These are phyloP conservation scores for Pyrenophora teres DNA, from an alignment of 2,329 filamentous ascomycete species.

Conservation along the genomic window DNA sequence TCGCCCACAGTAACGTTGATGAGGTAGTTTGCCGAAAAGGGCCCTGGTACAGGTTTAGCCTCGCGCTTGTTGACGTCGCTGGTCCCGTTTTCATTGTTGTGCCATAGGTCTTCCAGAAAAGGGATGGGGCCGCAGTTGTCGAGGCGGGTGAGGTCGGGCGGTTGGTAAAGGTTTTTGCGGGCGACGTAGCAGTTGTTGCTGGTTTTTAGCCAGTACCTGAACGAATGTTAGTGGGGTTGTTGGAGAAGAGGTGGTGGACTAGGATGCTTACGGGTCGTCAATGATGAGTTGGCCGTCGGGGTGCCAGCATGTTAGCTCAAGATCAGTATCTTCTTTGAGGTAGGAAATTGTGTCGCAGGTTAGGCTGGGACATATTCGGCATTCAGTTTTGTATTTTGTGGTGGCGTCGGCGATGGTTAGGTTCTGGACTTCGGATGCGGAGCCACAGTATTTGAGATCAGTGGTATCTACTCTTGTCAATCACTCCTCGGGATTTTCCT, in stretches of 20 bases:
- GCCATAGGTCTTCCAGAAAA: slow-evolving; percentile 25
- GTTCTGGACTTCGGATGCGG: slow-evolving; percentile 28
- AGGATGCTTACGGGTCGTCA: slow-evolving; percentile 31
- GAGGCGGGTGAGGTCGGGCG: slow-evolving; percentile 31
- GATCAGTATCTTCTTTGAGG: slow-evolving; percentile 31
- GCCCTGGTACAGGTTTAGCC: not conserved
- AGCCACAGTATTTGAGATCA: slow-evolving; percentile 35
- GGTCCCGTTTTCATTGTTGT: slow-evolving; percentile 32
- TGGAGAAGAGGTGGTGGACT: not conserved
- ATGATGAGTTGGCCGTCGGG: slow-evolving; percentile 31
- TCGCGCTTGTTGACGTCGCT: slow-evolving; percentile 24
- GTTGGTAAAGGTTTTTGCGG: slow-evolving; percentile 29
- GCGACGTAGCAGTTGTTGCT: slow-evolving; percentile 42
- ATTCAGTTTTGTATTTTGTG: slow-evolving; percentile 36
- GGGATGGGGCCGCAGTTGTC: slow-evolving; percentile 39
- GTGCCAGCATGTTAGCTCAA: slow-evolving; percentile 39
- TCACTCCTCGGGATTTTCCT: no score
- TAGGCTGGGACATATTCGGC: slow-evolving; percentile 29
- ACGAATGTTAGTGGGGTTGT: not conserved
- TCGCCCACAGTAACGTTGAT: slow-evolving; percentile 39
- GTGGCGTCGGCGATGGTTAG: slow-evolving; percentile 33
- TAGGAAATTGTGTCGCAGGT: slow-evolving; percentile 30
- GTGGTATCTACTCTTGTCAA: slow-evolving; percentile 18
- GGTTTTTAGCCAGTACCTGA: slow-evolving; percentile 37
- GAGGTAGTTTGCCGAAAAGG: slow-evolving; percentile 21